Conservation (phyloP, 768 basidiomycete species). For the Pleurotus platypus region DNA sequence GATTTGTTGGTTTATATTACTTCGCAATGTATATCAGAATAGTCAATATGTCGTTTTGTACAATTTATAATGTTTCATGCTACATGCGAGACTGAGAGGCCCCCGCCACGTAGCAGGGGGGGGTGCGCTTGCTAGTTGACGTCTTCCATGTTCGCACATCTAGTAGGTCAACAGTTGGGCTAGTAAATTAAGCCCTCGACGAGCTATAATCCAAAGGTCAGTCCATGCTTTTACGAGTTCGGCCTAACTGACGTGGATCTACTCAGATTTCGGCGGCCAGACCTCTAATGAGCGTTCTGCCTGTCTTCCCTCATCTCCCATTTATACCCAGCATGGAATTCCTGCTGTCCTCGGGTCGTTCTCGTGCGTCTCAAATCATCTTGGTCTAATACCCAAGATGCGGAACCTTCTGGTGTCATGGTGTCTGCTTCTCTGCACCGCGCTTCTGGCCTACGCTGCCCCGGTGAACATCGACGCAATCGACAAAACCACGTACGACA, state of each 20-base stretch:
- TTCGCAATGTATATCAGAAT: conserved; percentile 7
- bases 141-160: too few species aligned
- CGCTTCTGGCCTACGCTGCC: conserved; percentile 1
- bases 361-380: conserved; percentile 3
- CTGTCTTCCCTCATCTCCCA: neutral
- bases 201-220: too few species aligned
- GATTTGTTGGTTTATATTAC: conserved; percentile 13
- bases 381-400: conserved; percentile 7
- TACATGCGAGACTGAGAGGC: neutral
- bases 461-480: neutral
- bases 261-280: too few species aligned
- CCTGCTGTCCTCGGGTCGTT: neutral
- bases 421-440: neutral
- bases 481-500: conserved; percentile 2
- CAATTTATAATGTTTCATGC: neutral
- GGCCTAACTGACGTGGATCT: too few species aligned
- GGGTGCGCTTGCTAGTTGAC: too few species aligned
- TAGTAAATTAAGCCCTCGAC: too few species aligned
- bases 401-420: neutral
- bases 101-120: too few species aligned
- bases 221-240: too few species aligned
- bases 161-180: too few species aligned
- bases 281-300: neutral
- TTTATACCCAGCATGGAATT: neutral
- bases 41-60: conserved; percentile 6